A percentile compares a stretch with the other conserved stretches of the same genome.
Conservation (phyloP, 768 basidiomycete species). For the Boletellus sp. region DNA sequence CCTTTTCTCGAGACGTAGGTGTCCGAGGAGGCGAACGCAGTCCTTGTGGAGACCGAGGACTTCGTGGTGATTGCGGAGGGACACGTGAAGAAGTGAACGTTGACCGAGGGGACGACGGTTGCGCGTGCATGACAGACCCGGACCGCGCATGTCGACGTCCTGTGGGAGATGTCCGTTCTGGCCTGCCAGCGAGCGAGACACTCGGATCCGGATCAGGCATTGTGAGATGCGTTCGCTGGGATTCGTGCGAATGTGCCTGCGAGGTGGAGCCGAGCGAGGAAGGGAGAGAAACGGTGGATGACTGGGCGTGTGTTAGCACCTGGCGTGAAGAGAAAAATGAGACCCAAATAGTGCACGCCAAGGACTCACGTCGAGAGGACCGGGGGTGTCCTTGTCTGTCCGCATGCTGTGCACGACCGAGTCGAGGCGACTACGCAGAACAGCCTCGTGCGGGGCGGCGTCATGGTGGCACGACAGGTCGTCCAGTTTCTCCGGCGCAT, state of each 20-base stretch:
- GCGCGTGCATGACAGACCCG: slow-evolving; percentile 8
- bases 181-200: neutral
- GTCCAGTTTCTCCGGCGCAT: slow-evolving; percentile 18
- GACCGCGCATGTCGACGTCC: slow-evolving; percentile 14
- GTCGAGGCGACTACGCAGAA: slow-evolving; percentile 51
- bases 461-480: slow-evolving; percentile 24
- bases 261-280: slow-evolving; percentile 31
- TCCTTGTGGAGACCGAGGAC: slow-evolving; percentile 14
- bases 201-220: slow-evolving; percentile 20
- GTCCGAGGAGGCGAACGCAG: slow-evolving; percentile 20
- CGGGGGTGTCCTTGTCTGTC: slow-evolving; percentile 21
- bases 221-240: slow-evolving; percentile 23
- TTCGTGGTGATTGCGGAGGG: slow-evolving; percentile 12
- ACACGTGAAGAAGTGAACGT: slow-evolving; percentile 4
- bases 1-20: slow-evolving; percentile 17
- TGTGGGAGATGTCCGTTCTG: slow-evolving; percentile 1
- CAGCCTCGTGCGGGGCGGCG: slow-evolving; percentile 49
- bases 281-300: slow-evolving; percentile 22
- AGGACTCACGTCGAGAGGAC: slow-evolving; percentile 23
- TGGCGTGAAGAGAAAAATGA: slow-evolving; percentile 15
- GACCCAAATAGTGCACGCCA: neutral
- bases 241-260: slow-evolving; percentile 23
- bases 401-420: slow-evolving; percentile 40
- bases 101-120: slow-evolving; percentile 6
- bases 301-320: slow-evolving; percentile 22